phyloP scores from a whole-genome alignment of 148 eudicot genomes.

The Selenicereus undatus region DNA sequence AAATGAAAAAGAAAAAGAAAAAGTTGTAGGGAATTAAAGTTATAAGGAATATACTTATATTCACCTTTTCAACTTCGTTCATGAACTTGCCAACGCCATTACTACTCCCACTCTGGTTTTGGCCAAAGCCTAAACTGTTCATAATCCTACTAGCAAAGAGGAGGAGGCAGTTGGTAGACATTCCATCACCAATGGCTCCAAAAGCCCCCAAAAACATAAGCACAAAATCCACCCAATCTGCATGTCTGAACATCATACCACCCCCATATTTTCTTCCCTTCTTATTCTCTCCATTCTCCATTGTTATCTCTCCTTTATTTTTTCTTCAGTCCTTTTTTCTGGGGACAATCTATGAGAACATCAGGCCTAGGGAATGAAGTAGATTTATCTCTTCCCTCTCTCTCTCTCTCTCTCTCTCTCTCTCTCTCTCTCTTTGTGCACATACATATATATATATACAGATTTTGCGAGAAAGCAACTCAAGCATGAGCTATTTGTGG shows the following conservation, averaged over 20 bases:
- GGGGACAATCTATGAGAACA: not conserved
- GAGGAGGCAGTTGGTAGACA: conserved; percentile 75
- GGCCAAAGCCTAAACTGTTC: conserved; percentile 72
- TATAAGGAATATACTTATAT: not conserved
- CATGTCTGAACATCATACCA: conserved; percentile 55
- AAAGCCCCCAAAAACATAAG: conserved; percentile 69
- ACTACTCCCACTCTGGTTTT: conserved; percentile 18
- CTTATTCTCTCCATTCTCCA: not conserved
- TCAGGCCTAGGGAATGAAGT: not conserved
- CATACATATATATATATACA: not conserved
- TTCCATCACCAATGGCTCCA: conserved; percentile 96
- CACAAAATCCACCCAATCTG: conserved; percentile 54
- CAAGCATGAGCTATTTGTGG: not conserved
- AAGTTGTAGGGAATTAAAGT: not conserved
- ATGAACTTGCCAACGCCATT: conserved; percentile 44
- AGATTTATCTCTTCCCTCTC: not conserved
- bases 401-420: not conserved
- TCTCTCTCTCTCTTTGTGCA: not conserved
- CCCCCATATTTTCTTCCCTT: conserved; percentile 24
- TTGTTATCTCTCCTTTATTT: not conserved
- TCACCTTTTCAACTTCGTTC: conserved; percentile 74
- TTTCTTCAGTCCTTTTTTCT: not conserved
- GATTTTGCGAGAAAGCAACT: conserved; percentile 15
- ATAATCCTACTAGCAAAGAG: conserved; percentile 72
- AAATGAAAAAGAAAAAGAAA: not conserved